Base-by-base conservation (phyloP, 805 yeast genomes). In the Lachancea cidri region DNA sequence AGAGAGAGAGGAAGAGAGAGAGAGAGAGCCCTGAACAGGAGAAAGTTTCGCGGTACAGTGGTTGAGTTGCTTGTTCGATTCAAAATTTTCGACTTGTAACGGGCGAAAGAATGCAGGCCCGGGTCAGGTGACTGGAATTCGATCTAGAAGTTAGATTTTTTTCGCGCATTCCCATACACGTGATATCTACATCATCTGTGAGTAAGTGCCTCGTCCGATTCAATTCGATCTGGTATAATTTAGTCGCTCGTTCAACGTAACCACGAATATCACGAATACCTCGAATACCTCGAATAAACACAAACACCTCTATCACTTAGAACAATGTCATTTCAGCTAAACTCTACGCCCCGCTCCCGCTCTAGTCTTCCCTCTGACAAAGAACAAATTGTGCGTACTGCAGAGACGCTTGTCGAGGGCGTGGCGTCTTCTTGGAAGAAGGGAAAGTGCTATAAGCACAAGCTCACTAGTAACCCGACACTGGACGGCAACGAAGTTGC, bases 391-490 rank as follows among this genome's bases (percentile, higher is more conserved):
- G 29, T 42, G 24, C 34, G 34, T 7, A 51, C 49, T 7, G 65
- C 65, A 3, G 54, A 61, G 11, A 34, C 34, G 2, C 52, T 62
- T 22, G 47, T 62, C 6, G 39, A 44, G 3, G 48, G 45, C 4
- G 58, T 60, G 9, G 38, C 47, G 14, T 27, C 29, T 2, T 42
- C 41, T 2, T 65, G 70, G 70, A 59, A 56, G 44, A 52, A 53
- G 44, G 60, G 61, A 38, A 64, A 63, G 46, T 47, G 53, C 2
- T 65, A 61, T 44, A 45, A 47, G 16, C 62, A 55, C 36, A 53
- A 55, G 19, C 38, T 44, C 29, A 29, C 29, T 13, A 8, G 8
- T 4, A 44, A 44, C 24, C 38, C 42, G 6, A 42, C 54, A 3
- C 40, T 51, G 4, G 58, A 56, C 19, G 56, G 58, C 5, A 41